These are phyloP conservation scores for Pythium dissotocum DNA, from an alignment of 352 stramenopile genomes.

Conservation along the genomic window DNA sequence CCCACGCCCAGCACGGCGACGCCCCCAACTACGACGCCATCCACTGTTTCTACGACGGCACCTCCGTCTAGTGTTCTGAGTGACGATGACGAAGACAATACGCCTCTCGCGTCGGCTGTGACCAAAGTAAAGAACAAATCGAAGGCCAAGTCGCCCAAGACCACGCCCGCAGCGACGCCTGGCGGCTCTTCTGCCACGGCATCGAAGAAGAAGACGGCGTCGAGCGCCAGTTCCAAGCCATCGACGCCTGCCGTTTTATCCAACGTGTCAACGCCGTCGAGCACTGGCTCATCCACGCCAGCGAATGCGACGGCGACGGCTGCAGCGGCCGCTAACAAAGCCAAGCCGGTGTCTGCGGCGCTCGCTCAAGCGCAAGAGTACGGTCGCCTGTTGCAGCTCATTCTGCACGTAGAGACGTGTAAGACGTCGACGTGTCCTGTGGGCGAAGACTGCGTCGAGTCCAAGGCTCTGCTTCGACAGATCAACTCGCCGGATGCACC, in stretches of 20 bases:
- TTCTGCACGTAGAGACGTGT: constrained; percentile 86
- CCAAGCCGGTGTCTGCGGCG: constrained; percentile 16
- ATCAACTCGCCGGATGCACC: constrained; percentile 70
- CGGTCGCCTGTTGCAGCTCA: constrained; percentile 80
- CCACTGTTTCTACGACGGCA: background rate
- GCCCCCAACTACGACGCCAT: background rate
- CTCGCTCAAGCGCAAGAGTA: constrained; percentile 63
- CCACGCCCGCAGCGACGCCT: constrained; percentile 23
- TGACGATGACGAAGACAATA: constrained; percentile 56
- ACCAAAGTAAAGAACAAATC: constrained; percentile 59
- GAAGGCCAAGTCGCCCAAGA: constrained; percentile 70
- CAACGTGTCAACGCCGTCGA: constrained; percentile 18
- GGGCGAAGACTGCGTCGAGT: constrained; percentile 73
- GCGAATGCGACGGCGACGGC: constrained; percentile 10
- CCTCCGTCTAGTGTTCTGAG: background rate
- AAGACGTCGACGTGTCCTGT: constrained; percentile 56
- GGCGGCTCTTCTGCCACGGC: background rate
- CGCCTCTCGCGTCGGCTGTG: constrained; percentile 63
- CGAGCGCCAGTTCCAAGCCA: constrained; percentile 19
- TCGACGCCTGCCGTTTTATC: constrained; percentile 23
- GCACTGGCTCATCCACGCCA: constrained; percentile 21
- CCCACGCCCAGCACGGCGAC: constrained; percentile 14
- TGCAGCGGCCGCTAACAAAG: constrained; percentile 29
- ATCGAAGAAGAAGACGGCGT: constrained; percentile 34
- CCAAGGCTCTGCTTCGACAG: constrained; percentile 75